A percentile compares a stretch with the other conserved stretches of the same genome.
phyloP scores from a whole-genome alignment of 768 basidiomycete genomes.

The Pleurotus giganteus region DNA sequence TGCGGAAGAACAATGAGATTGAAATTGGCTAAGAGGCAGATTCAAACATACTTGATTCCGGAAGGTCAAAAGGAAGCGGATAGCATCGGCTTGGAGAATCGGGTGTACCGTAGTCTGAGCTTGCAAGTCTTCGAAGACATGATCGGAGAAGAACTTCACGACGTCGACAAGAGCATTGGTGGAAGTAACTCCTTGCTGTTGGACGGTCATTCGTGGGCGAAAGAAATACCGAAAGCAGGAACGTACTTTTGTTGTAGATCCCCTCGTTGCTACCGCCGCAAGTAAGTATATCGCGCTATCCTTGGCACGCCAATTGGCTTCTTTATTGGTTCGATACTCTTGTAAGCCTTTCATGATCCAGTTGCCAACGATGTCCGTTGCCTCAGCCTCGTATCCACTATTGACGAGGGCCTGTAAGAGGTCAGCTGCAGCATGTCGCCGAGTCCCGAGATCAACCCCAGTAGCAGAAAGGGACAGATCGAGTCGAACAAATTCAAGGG shows the following conservation, averaged over 20 bases:
- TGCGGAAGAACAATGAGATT: constrained; percentile 27
- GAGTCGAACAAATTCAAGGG: constrained; percentile 89
- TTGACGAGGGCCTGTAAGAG: constrained; percentile 90
- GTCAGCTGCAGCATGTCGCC: constrained; percentile 91
- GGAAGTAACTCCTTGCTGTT: constrained; percentile 87
- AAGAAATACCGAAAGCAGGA: neutral
- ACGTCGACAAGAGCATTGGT: constrained; percentile 91
- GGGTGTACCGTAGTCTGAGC: constrained; percentile 75
- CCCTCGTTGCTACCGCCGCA: constrained; percentile 90
- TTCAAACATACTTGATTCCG: constrained; percentile 74
- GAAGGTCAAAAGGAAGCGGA: constrained; percentile 93
- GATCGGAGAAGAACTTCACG: constrained; percentile 91
- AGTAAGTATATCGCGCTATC: constrained; percentile 92
- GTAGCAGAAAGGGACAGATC: constrained; percentile 69
- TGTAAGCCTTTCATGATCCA: constrained; percentile 79
- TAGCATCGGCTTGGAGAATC: constrained; percentile 93
- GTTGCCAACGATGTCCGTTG: constrained; percentile 84
- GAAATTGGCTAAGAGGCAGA: neutral
- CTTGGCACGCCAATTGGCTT: constrained; percentile 82
- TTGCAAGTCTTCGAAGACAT: constrained; percentile 84
- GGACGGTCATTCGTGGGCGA: constrained; percentile 4
- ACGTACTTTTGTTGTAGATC: constrained; percentile 78
- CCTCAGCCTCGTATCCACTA: constrained; percentile 75
- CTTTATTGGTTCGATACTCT: constrained; percentile 61
- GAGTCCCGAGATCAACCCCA: constrained; percentile 72